Conservation (phyloP, 768 basidiomycete species). For the Lactarius sanguifluus region DNA sequence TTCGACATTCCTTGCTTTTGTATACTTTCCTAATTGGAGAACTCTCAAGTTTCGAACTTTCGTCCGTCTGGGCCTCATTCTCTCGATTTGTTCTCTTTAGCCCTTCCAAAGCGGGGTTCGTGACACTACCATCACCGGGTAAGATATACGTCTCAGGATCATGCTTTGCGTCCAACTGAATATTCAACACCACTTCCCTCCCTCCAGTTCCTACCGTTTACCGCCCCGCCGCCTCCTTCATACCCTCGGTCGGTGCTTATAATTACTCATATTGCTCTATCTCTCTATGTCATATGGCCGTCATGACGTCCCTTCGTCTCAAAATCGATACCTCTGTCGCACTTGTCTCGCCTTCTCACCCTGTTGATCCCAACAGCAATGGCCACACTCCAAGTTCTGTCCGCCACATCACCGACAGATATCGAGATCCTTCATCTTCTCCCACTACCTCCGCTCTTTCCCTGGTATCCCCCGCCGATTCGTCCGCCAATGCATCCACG, state of each 20-base stretch:
- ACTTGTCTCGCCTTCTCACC: slow-evolving; percentile 30
- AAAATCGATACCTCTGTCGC: slow-evolving; percentile 38
- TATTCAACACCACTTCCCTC: neutral
- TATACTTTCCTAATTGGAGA: slow-evolving; percentile 2
- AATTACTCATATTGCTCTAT: slow-evolving; percentile 20
- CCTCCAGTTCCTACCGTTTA: neutral
- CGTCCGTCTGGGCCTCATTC: neutral
- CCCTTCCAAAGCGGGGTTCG: slow-evolving; percentile 12
- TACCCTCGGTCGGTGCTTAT: slow-evolving; percentile 4
- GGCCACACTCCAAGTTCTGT: slow-evolving; percentile 13
- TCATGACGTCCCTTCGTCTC: slow-evolving; percentile 35
- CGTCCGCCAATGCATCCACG: slow-evolving; percentile 30
- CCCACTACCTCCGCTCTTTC: slow-evolving; percentile 28
- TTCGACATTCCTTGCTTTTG: slow-evolving; percentile 18
- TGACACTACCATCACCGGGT: slow-evolving; percentile 1
- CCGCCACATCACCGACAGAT: slow-evolving; percentile 25
- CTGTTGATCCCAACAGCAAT: slow-evolving; percentile 24
- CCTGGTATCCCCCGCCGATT: slow-evolving; percentile 22
- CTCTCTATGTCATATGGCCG: slow-evolving; percentile 27
- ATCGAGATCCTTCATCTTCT: slow-evolving; percentile 23
- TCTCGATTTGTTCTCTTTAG: slow-evolving; percentile 8
- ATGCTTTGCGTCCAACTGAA: neutral
- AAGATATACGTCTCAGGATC: slow-evolving; percentile 1
- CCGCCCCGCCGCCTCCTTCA: neutral
- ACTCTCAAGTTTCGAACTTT: neutral